Conservation (phyloP, 352 stramenopile species). For the Pythium oligandrum region DNA sequence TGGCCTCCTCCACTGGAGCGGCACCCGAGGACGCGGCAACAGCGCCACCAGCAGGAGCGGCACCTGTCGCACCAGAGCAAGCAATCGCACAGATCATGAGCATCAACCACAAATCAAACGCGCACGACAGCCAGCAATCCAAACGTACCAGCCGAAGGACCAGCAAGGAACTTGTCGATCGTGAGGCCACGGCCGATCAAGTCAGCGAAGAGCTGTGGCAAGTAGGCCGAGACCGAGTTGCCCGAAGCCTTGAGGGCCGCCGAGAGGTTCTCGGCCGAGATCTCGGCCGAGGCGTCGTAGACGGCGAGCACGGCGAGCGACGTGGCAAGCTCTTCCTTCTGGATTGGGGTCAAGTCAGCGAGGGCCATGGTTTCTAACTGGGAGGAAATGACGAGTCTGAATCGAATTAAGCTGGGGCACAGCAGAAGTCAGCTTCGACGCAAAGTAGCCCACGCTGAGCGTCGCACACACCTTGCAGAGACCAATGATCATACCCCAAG, state of each 20-base stretch:
- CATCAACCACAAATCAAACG: too few relatives aligned
- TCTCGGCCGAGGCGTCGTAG: constrained; percentile 64
- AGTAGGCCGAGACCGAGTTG: constrained; percentile 74
- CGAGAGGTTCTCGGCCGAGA: constrained; percentile 77
- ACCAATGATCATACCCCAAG: too few relatives aligned
- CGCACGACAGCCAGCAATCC: too few relatives aligned
- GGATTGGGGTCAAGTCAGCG: constrained; percentile 72
- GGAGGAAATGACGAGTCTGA: constrained; percentile 68
- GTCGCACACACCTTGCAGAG: too few relatives aligned
- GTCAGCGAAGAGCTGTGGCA: constrained; percentile 81
- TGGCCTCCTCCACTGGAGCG: constrained; percentile 56
- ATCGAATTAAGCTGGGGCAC: constrained; percentile 78
- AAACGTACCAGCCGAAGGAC: constrained; percentile 78
- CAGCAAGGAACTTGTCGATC: constrained; percentile 86
- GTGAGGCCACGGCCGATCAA: constrained; percentile 75
- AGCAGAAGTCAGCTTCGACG: constrained; percentile 72
- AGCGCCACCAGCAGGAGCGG: constrained; percentile 47
- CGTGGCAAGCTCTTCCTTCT: constrained; percentile 84
- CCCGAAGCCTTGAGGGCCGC: constrained; percentile 69
- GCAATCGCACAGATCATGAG: too few relatives aligned
- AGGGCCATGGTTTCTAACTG: constrained; percentile 75
- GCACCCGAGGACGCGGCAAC: constrained; percentile 38
- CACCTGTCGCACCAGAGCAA: constrained; percentile 10
- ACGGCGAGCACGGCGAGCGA: constrained; percentile 82
- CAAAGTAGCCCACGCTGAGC: constrained; percentile 9